Evolutionary conservation across 129 eudicot genomes (phyloP).

Genomic region (Pulicaria dysenterica): DNA sequence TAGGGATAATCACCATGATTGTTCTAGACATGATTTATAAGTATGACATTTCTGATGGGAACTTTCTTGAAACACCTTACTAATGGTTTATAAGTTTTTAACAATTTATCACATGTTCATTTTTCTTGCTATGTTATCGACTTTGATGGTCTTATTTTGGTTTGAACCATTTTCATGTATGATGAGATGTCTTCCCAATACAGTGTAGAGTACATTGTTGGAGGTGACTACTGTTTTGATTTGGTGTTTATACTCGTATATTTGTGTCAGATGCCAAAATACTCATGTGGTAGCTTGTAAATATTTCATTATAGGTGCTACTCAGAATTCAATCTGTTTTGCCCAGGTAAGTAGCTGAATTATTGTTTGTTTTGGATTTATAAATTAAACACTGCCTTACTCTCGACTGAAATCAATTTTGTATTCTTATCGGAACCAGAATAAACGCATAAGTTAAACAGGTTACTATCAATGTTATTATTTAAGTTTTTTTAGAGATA

Average conservation of each 20-base stretch:
- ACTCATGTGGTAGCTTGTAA: background rate
- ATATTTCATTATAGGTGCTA: conserved; percentile 65
- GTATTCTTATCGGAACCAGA: too few species aligned
- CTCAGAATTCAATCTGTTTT: conserved; percentile 93
- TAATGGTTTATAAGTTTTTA: background rate
- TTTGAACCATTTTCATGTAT: conserved; percentile 52
- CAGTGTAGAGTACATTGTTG: conserved; percentile 93
- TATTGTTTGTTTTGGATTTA: background rate
- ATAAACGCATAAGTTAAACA: too few species aligned
- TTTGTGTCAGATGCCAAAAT: background rate
- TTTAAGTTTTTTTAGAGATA: too few species aligned
- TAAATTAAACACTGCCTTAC: conserved; percentile 3
- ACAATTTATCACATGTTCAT: background rate
- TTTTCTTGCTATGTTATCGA: background rate
- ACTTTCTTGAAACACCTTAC: background rate
- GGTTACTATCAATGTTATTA: too few species aligned
- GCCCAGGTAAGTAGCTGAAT: conserved; percentile 66
- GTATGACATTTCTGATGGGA: background rate
- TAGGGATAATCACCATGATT: background rate
- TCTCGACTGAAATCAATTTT: too few species aligned
- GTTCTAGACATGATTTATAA: background rate
- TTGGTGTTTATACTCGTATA: conserved; percentile 10
- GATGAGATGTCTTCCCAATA: conserved; percentile 72
- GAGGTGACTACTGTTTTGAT: conserved; percentile 52
- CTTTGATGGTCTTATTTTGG: background rate